Evolutionary conservation across 148 eudicot genomes (phyloP), one percentile per base, ranked within the genome.

Genomic region (Suaeda aralocaspica): DNA sequence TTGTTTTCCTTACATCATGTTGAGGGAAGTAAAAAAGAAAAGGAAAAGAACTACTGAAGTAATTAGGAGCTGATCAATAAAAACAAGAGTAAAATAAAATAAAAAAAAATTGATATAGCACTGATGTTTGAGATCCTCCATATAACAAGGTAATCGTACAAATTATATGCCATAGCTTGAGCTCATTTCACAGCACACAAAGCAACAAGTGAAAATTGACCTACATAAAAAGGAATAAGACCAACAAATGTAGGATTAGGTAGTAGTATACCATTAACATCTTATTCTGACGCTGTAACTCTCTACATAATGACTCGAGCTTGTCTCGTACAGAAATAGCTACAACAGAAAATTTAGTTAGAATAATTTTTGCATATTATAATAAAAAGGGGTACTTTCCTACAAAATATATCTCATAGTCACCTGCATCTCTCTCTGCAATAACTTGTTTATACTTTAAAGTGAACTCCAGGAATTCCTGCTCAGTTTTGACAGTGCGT

Each of bases 241-340:
- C 50, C 55, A 72, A 49, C 61, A 68, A 53, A 55, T 52, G 34
- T 48, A 68, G 44, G 57, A 30, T n/a, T 15, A 68, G 22, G 31
- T 46, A 53, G 58, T 39, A 61, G 33, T 65, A 68, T 90, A 93
- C 98, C 98, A 88, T 88, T 73, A 93, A 76, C 83, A 82, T 66
- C 80, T 90, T 93, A 80, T 93, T 93, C 78, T 93, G 96, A 64
- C 92, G 88, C 59, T 88, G 98, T 57, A 90, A 82, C 84, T 90
- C 98, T 79, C 98, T 83, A 76, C 98, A 93, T 74, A 93, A 74
- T 53, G 98, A 93, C 80, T 93, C 98, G 52, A 93, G 98, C 83
- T 87, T 93, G 82, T 84, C 96, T 67, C 94, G 80, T 66, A 93
- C 90, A 73, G 89, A 72, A 76, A 88, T 77, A 45, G 98, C 98